phyloP scores from a whole-genome alignment of 306 rosid species.

The Alnus rubra region DNA sequence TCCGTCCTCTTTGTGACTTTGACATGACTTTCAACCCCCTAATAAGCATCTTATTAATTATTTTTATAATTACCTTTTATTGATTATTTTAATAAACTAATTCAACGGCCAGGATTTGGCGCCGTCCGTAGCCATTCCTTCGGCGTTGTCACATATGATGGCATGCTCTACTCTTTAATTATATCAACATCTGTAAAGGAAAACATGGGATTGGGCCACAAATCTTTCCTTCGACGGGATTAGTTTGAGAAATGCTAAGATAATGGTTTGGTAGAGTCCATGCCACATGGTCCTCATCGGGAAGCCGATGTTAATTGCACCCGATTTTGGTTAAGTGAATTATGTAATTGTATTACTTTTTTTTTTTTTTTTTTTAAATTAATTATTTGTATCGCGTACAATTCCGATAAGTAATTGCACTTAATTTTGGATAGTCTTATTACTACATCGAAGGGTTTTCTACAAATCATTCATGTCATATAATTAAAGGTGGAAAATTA shows the following conservation, averaged over 20 bases:
- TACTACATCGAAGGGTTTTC: too few relatives aligned
- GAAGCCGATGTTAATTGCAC: too few relatives aligned
- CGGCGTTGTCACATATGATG: conserved; percentile 18
- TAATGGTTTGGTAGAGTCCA: conserved; percentile 19
- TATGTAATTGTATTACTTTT: too few relatives aligned
- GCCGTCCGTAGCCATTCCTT: not conserved
- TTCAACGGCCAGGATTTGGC: conserved; percentile 18
- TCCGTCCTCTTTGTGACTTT: conserved; percentile 12
- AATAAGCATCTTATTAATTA: conserved; percentile 30
- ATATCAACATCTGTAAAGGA: not conserved
- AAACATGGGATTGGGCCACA: conserved; percentile 4
- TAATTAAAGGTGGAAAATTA: too few relatives aligned
- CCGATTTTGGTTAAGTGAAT: too few relatives aligned
- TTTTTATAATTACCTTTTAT: conserved; percentile 19
- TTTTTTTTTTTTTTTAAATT: too few relatives aligned
- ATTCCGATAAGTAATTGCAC: too few relatives aligned
- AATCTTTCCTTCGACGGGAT: not conserved
- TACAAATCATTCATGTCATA: too few relatives aligned
- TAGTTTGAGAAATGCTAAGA: conserved; percentile 5
- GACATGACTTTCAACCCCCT: conserved; percentile 10
- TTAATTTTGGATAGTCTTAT: too few relatives aligned
- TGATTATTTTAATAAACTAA: conserved; percentile 19
- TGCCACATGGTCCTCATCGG: not conserved
- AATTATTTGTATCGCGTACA: too few relatives aligned
- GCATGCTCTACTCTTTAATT: not conserved